Evolutionary conservation across 75 land plant genomes (phyloP).

Genomic region (Selaginella tamariscina): DNA sequence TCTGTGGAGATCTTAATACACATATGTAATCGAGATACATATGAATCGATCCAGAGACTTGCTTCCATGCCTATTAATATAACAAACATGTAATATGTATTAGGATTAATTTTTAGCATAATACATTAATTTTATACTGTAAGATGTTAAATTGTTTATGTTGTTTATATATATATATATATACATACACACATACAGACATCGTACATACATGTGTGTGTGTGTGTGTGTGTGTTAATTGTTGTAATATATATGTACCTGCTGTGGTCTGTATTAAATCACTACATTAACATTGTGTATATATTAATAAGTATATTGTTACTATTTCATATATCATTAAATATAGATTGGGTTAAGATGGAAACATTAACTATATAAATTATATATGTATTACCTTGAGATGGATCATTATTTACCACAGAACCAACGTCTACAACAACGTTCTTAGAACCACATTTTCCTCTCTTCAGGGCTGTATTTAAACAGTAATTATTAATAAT

Average conservation of each 20-base stretch:
- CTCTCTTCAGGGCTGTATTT: constrained; percentile 46
- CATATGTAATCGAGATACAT: no score
- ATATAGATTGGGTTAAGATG: no score
- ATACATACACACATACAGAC: constrained; percentile 89
- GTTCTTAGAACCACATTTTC: constrained; percentile 65
- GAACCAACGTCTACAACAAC: constrained; percentile 87
- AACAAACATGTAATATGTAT: no score
- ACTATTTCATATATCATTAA: no score
- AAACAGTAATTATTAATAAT: neutral
- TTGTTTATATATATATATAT: constrained; percentile 42
- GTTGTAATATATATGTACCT: constrained; percentile 89
- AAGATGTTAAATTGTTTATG: no score
- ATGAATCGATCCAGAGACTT: no score
- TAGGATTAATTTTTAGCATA: no score
- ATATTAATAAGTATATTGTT: no score
- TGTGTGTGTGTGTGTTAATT: constrained; percentile 90
- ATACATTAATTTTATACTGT: no score
- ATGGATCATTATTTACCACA: constrained; percentile 83
- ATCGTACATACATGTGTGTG: constrained; percentile 76
- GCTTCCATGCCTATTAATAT: constrained; percentile 99
- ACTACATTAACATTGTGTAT: no score
- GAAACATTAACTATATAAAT: no score
- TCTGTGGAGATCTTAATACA: no score
- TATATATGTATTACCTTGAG: constrained; percentile 48
- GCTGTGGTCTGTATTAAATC: constrained; percentile 42